These are phyloP conservation scores for Penicillium hesseltinei DNA, from an alignment of 2,329 filamentous ascomycete genomes.

Conservation along the genomic window DNA sequence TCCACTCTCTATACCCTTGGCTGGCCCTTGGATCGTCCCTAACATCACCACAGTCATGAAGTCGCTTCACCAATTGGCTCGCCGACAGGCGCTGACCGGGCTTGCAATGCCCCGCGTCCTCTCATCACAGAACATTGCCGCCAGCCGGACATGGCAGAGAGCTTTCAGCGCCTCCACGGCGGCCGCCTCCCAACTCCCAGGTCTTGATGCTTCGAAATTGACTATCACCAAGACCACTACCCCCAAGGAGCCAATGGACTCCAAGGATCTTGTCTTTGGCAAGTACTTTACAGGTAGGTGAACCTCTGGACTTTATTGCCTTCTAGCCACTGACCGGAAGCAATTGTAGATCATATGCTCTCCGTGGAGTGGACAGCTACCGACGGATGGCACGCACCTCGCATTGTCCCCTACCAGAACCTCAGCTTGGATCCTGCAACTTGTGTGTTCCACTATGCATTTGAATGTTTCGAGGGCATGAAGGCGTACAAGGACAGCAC, in stretches of 20 bases:
- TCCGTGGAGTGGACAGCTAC: constrained; percentile 86
- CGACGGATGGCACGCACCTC: constrained; percentile 77
- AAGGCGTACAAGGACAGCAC: constrained; percentile 92
- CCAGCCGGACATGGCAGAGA: constrained; percentile 47
- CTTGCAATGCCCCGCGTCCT: constrained; percentile 24
- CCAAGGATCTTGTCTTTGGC: constrained; percentile 85
- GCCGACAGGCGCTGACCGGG: constrained; percentile 29
- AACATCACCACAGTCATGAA: constrained; percentile 28
- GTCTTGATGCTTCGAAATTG: constrained; percentile 75
- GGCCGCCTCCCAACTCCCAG: constrained; percentile 50
- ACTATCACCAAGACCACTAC: constrained; percentile 69
- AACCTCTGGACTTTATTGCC: neutral
- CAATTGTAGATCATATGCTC: constrained; percentile 86
- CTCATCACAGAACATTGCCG: constrained; percentile 24
- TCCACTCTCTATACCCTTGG: neutral
- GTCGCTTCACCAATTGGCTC: constrained; percentile 36
- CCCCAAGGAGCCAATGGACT: constrained; percentile 71
- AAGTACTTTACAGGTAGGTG: constrained; percentile 77
- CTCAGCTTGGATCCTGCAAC: constrained; percentile 93
- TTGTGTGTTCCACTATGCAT: constrained; percentile 98
- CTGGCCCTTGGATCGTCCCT: constrained; percentile 1
- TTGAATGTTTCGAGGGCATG: constrained; percentile 98
- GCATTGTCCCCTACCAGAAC: constrained; percentile 93
- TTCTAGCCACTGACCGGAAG: constrained; percentile 18
- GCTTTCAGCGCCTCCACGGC: constrained; percentile 45